Evolutionary conservation across 1,139 yeast genomes (phyloP), one percentile per base, ranked within the genome.

Genomic region (Nakaseomyces delphensis): DNA sequence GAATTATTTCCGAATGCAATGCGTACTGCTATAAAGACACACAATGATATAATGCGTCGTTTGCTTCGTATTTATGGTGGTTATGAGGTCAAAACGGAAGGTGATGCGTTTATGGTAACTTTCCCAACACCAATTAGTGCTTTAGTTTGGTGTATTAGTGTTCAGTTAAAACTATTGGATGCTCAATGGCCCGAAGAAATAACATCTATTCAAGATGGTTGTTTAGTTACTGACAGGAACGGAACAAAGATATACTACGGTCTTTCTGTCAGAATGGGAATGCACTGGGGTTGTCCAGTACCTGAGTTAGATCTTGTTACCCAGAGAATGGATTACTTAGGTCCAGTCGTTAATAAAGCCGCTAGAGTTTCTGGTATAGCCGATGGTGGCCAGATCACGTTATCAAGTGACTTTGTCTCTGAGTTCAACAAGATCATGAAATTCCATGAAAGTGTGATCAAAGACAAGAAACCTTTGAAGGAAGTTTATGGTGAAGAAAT

Each of bases 61-160:
- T 94, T 86, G 55, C 68, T 91, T 51, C 76, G 96, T 52, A 81
- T 89, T 40, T 86, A 85, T 55, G 96, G 97, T 35, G 98, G 98
- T 2, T 91, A 91, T 59, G 99, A 91, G 63, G 98, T 91, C 27
- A 91, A 91, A 63, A 93, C 97, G 1, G 99, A 93, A 77, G 99
- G 99, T 57, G 99, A 91, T 68, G 96, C 98, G 0, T 91, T 91
- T 55, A 89, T 91, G 85, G 97, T 91, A n/a, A 85, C 96, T 5
- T 91, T 91, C 64, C 95, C 96, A 1, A 82, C 96, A 0, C 93
- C 95, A 0, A 77, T 93, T 0, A 73, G 93, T 18, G 97, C 97
- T 0, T 67, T 93, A 44, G 69, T 86, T 38, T 93, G 98, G 98
- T 87, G 96, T 68, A 79, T 89, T 60, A 81, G 84, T 42, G 96